phyloP scores from a whole-genome alignment of 306 rosid genomes.

The Cucumis cinereus region DNA sequence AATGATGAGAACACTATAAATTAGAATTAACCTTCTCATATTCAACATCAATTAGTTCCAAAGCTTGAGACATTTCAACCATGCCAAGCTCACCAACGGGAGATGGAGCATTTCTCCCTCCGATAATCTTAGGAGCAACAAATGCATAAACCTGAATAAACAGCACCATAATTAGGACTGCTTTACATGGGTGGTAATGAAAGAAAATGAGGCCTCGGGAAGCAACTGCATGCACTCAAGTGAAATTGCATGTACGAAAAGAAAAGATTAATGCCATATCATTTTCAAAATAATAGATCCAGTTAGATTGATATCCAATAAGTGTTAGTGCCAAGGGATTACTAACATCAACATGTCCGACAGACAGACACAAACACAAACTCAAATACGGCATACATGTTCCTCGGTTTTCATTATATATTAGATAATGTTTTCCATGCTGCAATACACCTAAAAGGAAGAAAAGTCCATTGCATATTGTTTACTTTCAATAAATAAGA shows the following conservation, averaged over 20 bases:
- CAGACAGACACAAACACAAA: not conserved
- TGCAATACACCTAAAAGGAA: not conserved
- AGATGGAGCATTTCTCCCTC: conserved; percentile 78
- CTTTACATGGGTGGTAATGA: not conserved
- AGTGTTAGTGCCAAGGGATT: not conserved
- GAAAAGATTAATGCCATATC: not conserved
- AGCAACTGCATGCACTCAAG: not conserved
- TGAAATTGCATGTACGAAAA: not conserved
- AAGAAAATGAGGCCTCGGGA: not conserved
- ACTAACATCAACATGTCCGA: not conserved
- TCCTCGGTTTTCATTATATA: not conserved
- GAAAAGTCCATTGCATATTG: not conserved
- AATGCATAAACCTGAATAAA: conserved; percentile 68
- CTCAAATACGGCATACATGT: not conserved
- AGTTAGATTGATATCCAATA: not conserved
- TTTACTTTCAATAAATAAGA: not conserved
- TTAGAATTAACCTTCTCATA: conserved; percentile 57
- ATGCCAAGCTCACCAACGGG: conserved; percentile 98
- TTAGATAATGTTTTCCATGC: not conserved
- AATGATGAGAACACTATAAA: not conserved
- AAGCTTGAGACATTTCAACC: conserved; percentile 98
- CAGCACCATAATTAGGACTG: not conserved
- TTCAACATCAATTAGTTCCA: conserved; percentile 66
- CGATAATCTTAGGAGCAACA: conserved; percentile 94
- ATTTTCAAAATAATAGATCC: not conserved